Percentiles rank a stretch among this genome's conserved stretches.
Evolutionary conservation across 2,329 filamentous ascomycete genomes (phyloP).

Genomic region (Ophiostoma triangulosporum): DNA sequence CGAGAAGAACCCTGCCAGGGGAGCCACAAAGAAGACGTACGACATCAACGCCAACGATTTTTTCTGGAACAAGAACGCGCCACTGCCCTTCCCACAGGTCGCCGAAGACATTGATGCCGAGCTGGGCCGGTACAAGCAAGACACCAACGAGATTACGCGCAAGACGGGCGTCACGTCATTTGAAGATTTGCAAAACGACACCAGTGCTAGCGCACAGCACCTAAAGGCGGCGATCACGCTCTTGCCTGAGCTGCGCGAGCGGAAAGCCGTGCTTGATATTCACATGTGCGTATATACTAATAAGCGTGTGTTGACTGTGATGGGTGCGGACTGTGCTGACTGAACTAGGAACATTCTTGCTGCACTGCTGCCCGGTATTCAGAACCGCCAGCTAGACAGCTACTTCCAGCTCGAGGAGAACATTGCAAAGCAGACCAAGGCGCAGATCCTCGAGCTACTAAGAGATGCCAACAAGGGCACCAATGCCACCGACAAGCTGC

Average conservation of each 20-base stretch:
- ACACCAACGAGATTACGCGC: slow-evolving; percentile 84
- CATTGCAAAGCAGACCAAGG: slow-evolving; percentile 79
- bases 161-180: slow-evolving; percentile 89
- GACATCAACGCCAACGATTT: slow-evolving; percentile 84
- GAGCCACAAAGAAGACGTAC: slow-evolving; percentile 74
- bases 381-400: slow-evolving; percentile 87
- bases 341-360: slow-evolving; percentile 59
- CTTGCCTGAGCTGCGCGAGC: slow-evolving; percentile 79
- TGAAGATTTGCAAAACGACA: slow-evolving; percentile 85
- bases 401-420: slow-evolving; percentile 93
- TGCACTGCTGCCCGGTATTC: slow-evolving; percentile 63
- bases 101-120: slow-evolving; percentile 89
- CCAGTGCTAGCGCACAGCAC: slow-evolving; percentile 78
- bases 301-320: neutral
- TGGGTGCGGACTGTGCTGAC: too few relatives aligned
- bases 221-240: slow-evolving; percentile 91
- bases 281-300: slow-evolving; percentile 50
- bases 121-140: slow-evolving; percentile 87
- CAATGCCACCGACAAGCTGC: slow-evolving; percentile 75
- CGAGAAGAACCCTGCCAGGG: slow-evolving; percentile 59
- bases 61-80: slow-evolving; percentile 91
- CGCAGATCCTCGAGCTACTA: slow-evolving; percentile 77
- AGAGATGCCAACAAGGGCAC: slow-evolving; percentile 71
- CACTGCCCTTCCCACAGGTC: slow-evolving; percentile 84
- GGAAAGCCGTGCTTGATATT: slow-evolving; percentile 90